Base-by-base conservation (phyloP, 2,329 filamentous ascomycete species). In the Dothistroma septosporum region DNA sequence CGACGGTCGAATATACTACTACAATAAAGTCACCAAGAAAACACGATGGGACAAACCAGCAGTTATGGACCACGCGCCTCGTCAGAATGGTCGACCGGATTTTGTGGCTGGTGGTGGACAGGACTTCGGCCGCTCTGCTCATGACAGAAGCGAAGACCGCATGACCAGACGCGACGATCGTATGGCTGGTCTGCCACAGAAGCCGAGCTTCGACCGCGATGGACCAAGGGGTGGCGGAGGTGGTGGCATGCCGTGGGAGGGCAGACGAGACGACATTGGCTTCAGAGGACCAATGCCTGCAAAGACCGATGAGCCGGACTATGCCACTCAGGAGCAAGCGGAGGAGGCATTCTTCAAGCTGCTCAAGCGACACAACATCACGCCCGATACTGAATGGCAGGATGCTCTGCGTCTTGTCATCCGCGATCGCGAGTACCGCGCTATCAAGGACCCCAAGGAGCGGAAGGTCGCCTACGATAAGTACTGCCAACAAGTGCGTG, bases 301-400 rank as follows among this genome's bases (percentile, higher is more conserved):
- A 53, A 73, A 71, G 57, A 66, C 69, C 9, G 72, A 73, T 47
- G 74, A 76, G 54, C 90, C 90, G 55, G 89, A 93, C 68, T 95
- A 92, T 71, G 82, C 85, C 7, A 90, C 85, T 1, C 81, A 86
- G 49, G 92, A 96, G 75, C 92, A 97, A 75, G 93, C 93, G 12
- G 93, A 97, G 75, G 88, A 89, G 53, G 93, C 93, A 2, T 99
- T 97, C 73, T 85, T 89, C 74, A 97, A 97, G 77, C 83, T 97
- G 60, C 83, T 99, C 50, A 90, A 88, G 67, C 88, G 91, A 64
- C 87, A 87, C 71, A 90, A 89, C 68, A 91, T 97, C 21, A 90
- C 96, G 73, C 86, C 91, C 4, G 91, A 97, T 71, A 97, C 92
- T 89, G 86, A 86, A 0, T 99, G 93, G 92, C 88, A 94, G 68